Evolutionary conservation across 768 basidiomycete genomes (phyloP), one percentile per base, ranked within the genome.

Genomic region (Crepidotus variabilis): DNA sequence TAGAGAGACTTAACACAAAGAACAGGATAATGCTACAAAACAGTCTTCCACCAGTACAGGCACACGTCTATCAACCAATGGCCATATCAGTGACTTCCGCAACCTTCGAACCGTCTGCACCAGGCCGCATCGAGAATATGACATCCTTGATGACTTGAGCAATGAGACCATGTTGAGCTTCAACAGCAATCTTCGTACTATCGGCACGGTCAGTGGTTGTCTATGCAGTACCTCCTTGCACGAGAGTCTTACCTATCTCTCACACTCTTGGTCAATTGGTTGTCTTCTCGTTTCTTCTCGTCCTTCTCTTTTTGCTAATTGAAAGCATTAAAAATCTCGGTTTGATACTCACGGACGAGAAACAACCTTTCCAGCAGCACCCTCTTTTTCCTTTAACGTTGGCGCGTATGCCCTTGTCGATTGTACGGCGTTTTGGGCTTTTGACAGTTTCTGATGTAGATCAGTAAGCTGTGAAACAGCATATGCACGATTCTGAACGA

Each of bases 161-260:
- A 58, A 97, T 94, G 53, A 98, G 83, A 1, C 94, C 95, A 62
- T 98, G 94, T 62, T 96, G 93, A 1, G 91, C 91, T 67, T 98
- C 94, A 3, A 87, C 81, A 0, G 94, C 86, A 53, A 98, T 92
- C 64, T 90, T 94, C 39, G 85, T 87, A 68, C 95, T 98, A 47
- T 52, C 52, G 35, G 10, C 28, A 46, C 60, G 28, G 34, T 23
- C 22, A 47, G 23, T 56, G 49, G 18, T 33, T 9, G 54, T 11
- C 20, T 54, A 13, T 21, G 28, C 18, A n/a, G n/a, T n/a, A n/a
- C n/a, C n/a, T n/a, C n/a, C n/a, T 11, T 23, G 24, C 33, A 33
- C 45, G 24, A 36, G 18, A 23, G 10, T 71, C 76, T 51, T 58
- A 90, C 93, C 92, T 88, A 67, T 99, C 96, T 69, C 86, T 88